Percentiles rank a stretch among this genome's conserved stretches.
These are phyloP conservation scores for Cicer yamashitae DNA, from an alignment of 306 rosid genomes.

Conservation along the genomic window DNA sequence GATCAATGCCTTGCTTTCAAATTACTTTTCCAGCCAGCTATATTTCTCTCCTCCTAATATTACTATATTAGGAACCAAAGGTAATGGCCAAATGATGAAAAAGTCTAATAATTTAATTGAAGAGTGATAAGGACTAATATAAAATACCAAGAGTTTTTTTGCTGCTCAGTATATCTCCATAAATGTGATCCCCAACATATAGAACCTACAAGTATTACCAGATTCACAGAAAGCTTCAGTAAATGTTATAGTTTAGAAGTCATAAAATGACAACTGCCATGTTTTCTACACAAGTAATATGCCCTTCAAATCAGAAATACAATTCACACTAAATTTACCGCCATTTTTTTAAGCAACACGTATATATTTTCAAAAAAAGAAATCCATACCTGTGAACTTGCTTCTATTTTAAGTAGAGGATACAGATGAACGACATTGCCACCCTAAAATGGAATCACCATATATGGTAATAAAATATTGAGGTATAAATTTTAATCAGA, in stretches of 20 bases:
- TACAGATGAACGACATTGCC: slow-evolving; percentile 92
- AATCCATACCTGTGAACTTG: slow-evolving; percentile 77
- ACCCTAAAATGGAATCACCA: slow-evolving; percentile 60
- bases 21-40: slow-evolving; percentile 3
- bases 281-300: background rate
- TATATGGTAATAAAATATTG: background rate
- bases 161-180: slow-evolving; percentile 96
- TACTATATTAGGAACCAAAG: no score
- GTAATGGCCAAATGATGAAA: background rate
- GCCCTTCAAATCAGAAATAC: slow-evolving; percentile 1
- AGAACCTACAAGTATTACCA: slow-evolving; percentile 68
- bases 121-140: slow-evolving; percentile 38
- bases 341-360: background rate
- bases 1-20: slow-evolving; percentile 12
- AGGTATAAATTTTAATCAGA: slow-evolving; percentile 32
- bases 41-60: background rate
- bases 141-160: slow-evolving; percentile 91
- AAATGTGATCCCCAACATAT: slow-evolving; percentile 96
- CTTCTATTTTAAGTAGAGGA: slow-evolving; percentile 79
- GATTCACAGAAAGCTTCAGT: slow-evolving; percentile 21
- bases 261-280: slow-evolving; percentile 11
- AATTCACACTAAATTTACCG: background rate
- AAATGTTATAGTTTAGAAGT: background rate
- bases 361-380: slow-evolving; percentile 14
- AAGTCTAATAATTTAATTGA: slow-evolving; percentile 5